Evolutionary conservation across 441 rosid species (phyloP).

Genomic region (Jatropha podagrica): DNA sequence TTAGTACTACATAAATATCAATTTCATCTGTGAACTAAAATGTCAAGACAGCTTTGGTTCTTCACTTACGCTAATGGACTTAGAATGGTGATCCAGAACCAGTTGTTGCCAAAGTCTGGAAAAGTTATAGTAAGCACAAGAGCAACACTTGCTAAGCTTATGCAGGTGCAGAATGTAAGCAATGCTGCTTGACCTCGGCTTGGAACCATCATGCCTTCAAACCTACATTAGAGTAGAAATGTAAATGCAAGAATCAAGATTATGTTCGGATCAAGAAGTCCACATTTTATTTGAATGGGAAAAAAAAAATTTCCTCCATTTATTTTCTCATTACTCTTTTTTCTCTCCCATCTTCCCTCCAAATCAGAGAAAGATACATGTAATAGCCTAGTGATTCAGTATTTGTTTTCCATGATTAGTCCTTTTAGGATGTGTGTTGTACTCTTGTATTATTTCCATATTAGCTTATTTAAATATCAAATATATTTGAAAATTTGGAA

Average conservation of each 20-base stretch:
- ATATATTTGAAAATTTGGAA: background rate
- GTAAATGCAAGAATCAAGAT: background rate
- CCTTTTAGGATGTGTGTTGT: too few species aligned
- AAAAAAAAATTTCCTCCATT: too few species aligned
- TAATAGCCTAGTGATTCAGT: too few species aligned
- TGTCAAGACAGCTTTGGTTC: background rate
- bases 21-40: background rate
- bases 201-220: constrained; percentile 87
- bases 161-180: constrained; percentile 89
- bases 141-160: constrained; percentile 84
- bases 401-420: too few species aligned
- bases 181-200: constrained; percentile 90
- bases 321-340: too few species aligned
- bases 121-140: constrained; percentile 79
- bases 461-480: too few species aligned
- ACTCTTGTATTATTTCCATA: too few species aligned
- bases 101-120: constrained; percentile 83
- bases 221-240: constrained; percentile 31
- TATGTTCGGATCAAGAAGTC: too few species aligned
- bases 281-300: too few species aligned
- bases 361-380: too few species aligned
- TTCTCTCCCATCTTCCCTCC: too few species aligned
- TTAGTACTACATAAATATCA: background rate
- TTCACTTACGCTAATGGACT: constrained; percentile 85
- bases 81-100: constrained; percentile 74